Evolutionary conservation across 148 eudicot species (phyloP), one percentile per base, ranked within the genome.

Genomic region (Beta vulgaris): DNA sequence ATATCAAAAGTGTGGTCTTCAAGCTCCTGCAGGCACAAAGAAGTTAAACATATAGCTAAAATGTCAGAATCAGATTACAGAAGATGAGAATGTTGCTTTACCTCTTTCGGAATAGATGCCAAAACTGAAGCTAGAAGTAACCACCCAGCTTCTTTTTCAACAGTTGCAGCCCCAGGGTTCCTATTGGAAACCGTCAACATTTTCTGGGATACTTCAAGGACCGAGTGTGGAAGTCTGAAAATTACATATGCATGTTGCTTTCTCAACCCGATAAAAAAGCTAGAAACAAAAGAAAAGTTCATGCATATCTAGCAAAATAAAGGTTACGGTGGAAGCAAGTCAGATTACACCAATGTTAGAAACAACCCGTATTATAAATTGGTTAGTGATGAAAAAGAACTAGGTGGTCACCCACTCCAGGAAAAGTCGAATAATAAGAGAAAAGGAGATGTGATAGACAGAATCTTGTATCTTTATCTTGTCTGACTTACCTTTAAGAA

Each of bases 141-240:
- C 99, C 99, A 95, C 51, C 97, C 99, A 76, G 97, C 91, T 88
- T 95, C 97, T 75, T 84, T 89, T 74, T 88, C 92, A 78, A 89
- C 89, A 75, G 87, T 79, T 62, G 87, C 91, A 59, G 87, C 99
- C 66, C 72, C 77, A 79, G 90, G 88, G 76, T 89, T 92, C 72
- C 89, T 72, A 85, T 89, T 85, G 67, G 91, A 82, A 71, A 86
- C 87, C 48, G 83, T 88, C 81, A 95, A 76, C 93, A 95, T 84
- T 77, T 89, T 95, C 84, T 88, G 89, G 71, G 94, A 88, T 78
- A 92, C 96, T 82, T 90, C 88, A 80, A 95, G 98, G 76, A 95
- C 92, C 13, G 97, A 89, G 76, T 80, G 90, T 28, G 99, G 97
- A 83, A 95, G 86, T 79, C 99, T 95, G 87, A 72, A 69, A 76